phyloP scores from a whole-genome alignment of 306 rosid species.

The Trifolium repens region DNA sequence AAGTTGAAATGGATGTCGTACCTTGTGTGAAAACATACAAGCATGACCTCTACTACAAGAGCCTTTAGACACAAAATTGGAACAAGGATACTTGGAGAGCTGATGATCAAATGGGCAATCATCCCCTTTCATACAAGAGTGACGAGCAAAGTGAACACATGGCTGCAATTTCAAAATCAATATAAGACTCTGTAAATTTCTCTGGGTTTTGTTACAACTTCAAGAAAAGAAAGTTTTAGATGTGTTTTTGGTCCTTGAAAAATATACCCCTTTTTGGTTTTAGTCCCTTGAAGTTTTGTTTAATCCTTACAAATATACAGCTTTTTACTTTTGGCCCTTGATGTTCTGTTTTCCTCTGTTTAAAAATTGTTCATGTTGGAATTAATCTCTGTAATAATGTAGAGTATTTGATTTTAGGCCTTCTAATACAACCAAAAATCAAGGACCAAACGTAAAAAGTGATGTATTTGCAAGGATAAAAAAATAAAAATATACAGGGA shows the following conservation, averaged over 20 bases:
- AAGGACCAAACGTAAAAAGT: neutral
- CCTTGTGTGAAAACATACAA: conserved; percentile 90
- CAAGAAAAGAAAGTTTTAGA: neutral
- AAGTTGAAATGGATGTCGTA: conserved; percentile 41
- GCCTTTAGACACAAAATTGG: conserved; percentile 61
- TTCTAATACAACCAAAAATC: neutral
- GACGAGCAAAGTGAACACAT: conserved; percentile 69
- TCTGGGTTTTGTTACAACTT: conserved; percentile 14
- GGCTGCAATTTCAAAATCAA: conserved; percentile 68
- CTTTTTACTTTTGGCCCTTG: neutral
- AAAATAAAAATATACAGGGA: neutral
- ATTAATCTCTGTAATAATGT: neutral
- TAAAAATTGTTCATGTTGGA: neutral
- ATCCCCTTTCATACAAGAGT: conserved; percentile 89
- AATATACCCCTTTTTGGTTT: too few species aligned
- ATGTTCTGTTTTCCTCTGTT: neutral
- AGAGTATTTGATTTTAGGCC: neutral
- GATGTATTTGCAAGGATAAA: neutral
- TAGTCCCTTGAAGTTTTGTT: neutral
- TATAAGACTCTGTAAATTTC: conserved; percentile 1
- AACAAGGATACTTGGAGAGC: conserved; percentile 85
- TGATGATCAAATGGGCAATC: conserved; percentile 90
- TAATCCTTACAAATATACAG: neutral
- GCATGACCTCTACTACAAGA: conserved; percentile 70
- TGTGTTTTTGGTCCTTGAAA: neutral